Conservation (phyloP, 768 basidiomycete genomes). For the Strobilomyces dryophilus region DNA sequence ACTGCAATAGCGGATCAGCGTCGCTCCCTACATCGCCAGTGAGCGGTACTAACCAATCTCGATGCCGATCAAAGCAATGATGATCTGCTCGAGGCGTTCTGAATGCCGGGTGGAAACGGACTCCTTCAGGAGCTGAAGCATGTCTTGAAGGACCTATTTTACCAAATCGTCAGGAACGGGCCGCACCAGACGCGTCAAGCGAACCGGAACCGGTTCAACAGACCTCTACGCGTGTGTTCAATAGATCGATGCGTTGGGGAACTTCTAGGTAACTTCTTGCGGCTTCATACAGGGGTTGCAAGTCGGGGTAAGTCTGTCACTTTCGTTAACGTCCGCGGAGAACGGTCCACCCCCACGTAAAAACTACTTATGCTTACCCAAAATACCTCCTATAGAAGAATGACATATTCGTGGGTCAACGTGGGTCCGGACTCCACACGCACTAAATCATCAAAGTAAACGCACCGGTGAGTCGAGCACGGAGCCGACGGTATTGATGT, state of each 20-base stretch:
- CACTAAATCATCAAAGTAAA: conserved; percentile 10
- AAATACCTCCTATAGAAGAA: conserved; percentile 71
- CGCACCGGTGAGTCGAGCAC: conserved; percentile 93
- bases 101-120: conserved; percentile 88
- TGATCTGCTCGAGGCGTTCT: conserved; percentile 88
- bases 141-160: conserved; percentile 85
- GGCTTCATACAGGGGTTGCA: conserved; percentile 92
- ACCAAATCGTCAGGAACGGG: conserved; percentile 1
- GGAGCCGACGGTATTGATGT: conserved; percentile 93
- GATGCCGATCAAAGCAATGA: conserved; percentile 86
- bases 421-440: background rate
- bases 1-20: conserved; percentile 39
- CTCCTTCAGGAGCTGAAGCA: conserved; percentile 93
- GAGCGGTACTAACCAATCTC: conserved; percentile 61
- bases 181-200: background rate
- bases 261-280: conserved; percentile 94
- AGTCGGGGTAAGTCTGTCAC: conserved; percentile 81
- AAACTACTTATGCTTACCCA: conserved; percentile 57
- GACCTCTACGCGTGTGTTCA: conserved; percentile 93
- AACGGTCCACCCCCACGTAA: background rate
- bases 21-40: background rate
- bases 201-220: conserved; percentile 21
- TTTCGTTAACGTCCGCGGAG: conserved; percentile 18
- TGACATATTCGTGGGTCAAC: background rate
- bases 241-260: conserved; percentile 85